Evolutionary conservation across 75 land plant genomes (phyloP), one percentile per base, ranked within the genome.

Genomic region (Pinus tabuliformis): DNA sequence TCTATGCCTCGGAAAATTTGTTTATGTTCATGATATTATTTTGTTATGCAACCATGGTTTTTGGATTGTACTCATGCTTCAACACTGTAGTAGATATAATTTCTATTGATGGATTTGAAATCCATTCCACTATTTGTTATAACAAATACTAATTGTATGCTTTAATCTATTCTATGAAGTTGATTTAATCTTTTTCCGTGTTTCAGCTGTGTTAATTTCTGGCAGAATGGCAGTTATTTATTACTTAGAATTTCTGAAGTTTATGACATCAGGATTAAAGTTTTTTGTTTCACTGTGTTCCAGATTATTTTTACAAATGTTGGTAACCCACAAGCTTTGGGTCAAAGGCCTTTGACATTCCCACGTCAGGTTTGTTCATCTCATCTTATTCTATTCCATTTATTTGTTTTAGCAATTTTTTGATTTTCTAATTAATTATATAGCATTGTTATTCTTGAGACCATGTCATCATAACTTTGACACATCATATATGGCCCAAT

Each of bases 281-380:
- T 9, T 56, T 73, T 28, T 54, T 21, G 30, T 73, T 73, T 71
- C 64, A 52, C 4, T 80, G 30, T 57, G 24, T 75, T 77, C 72
- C 91, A 97, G 99, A 97, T 97, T 42, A 86, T 97, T 62, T 97
- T 97, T 81, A 95, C 95, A 58, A 97, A 97, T 87, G 99, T 97
- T 75, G 99, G 99, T 59, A 97, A 97, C 68, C 99, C 99, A 78
- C 99, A 97, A 76, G 99, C 99, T 52, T 80, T 97, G 39, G 99
- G 99, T 58, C 99, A 97, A 82, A 97, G 89, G 80, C 99, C 98
- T 6, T 80, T 97, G 72, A 97, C 96, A 11, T 97, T 97, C 58
- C 91, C 98, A 73, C 99, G 99, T 24, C 98, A 97, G 98, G 99
- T 94, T 39, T 58, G 74, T 77, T 18, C 49, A 75, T 8, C 37